Conservation (phyloP, 441 rosid genomes). For the Populus hybrid region DNA sequence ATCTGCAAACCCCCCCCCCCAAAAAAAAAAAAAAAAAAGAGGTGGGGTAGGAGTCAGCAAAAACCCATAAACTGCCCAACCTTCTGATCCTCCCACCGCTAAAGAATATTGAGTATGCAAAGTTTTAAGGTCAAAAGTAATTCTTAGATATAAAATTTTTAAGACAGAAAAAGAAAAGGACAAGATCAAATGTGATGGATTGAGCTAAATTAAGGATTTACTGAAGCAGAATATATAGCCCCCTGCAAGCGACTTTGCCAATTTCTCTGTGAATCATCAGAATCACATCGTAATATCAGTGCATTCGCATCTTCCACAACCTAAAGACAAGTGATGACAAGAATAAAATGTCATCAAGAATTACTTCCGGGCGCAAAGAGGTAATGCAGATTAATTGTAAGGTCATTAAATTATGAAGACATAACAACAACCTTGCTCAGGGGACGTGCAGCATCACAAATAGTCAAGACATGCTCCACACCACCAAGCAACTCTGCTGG, state of each 20-base stretch:
- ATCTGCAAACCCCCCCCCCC: neutral
- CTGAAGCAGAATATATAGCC: conserved; percentile 92
- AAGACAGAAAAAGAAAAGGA: neutral
- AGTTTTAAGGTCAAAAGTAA: too few species aligned
- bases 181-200: neutral
- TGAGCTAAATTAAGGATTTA: conserved; percentile 31
- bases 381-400: conserved; percentile 1
- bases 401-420: neutral
- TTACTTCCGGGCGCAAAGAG: conserved; percentile 1
- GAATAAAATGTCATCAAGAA: conserved; percentile 6
- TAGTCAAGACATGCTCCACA: conserved; percentile 71
- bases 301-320: conserved; percentile 88
- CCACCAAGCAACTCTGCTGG: conserved; percentile 73
- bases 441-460: conserved; percentile 61
- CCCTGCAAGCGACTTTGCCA: conserved; percentile 95
- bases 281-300: conserved; percentile 65
- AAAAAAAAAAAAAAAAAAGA: neutral
- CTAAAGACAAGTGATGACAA: conserved; percentile 35
- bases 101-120: neutral
- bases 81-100: neutral
- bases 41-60: neutral
- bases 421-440: conserved; percentile 52
- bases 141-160: neutral
- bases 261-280: conserved; percentile 64
- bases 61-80: too few species aligned